phyloP scores from a whole-genome alignment of 208 protist species.

The Leishmania mexicana region DNA sequence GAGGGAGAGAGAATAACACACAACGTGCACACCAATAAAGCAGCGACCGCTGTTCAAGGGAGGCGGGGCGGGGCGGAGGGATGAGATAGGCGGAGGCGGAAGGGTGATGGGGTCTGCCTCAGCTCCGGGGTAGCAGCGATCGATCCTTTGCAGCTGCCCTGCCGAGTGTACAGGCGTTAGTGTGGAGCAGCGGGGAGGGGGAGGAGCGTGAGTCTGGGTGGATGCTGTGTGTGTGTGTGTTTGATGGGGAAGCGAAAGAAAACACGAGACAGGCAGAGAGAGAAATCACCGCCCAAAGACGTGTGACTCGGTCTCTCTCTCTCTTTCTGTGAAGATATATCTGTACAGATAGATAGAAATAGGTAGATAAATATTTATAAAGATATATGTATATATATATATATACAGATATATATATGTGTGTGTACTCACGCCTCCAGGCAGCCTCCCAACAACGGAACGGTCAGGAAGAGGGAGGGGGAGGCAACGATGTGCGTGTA shows the following conservation, averaged over 20 bases:
- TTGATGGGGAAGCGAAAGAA: not conserved
- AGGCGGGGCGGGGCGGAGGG: not conserved
- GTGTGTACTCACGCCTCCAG: not conserved
- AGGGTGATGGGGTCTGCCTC: not conserved
- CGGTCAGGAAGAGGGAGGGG: not conserved
- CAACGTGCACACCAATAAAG: not conserved
- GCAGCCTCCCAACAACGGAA: not conserved
- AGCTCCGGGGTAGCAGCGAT: not conserved
- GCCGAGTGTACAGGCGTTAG: not conserved
- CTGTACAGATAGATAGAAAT: no score
- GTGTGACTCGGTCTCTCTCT: not conserved
- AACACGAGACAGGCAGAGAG: no score
- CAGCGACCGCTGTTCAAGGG: not conserved
- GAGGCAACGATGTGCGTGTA: not conserved
- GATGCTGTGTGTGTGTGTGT: not conserved
- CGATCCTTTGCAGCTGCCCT: not conserved
- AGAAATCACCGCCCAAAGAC: not conserved
- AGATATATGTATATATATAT: not conserved
- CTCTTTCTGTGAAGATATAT: not conserved
- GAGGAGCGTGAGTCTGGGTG: not conserved
- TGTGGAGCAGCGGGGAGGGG: not conserved
- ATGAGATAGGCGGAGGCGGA: not conserved
- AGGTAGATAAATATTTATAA: not conserved
- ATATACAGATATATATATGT: not conserved
- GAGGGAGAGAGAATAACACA: not conserved